Conservation (phyloP, 257 asterid species). For the Osmanthus fragrans region DNA sequence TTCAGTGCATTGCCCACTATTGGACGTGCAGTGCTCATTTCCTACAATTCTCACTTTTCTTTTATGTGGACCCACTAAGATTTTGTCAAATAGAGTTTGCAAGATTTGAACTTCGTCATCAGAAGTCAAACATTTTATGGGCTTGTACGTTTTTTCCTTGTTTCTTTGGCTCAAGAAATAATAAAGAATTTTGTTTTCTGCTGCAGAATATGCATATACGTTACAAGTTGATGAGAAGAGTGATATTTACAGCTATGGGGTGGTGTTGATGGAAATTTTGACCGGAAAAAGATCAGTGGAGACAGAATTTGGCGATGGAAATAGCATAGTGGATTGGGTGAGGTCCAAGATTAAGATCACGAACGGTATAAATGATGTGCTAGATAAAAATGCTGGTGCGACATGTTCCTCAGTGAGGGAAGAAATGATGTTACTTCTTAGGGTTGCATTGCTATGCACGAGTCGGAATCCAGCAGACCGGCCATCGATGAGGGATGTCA, state of each 20-base stretch:
- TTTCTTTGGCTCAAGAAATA: background rate
- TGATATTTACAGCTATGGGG: conserved; percentile 61
- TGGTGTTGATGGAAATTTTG: conserved; percentile 55
- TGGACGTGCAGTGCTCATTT: conserved; percentile 45
- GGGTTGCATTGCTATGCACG: conserved; percentile 54
- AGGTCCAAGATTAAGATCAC: conserved; percentile 44
- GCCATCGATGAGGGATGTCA: conserved; percentile 59
- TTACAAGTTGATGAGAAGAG: conserved; percentile 60
- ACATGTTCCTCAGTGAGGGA: conserved; percentile 52
- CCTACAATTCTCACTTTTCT: conserved; percentile 38
- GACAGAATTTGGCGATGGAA: conserved; percentile 57
- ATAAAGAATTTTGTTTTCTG: background rate
- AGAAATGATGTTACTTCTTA: conserved; percentile 55
- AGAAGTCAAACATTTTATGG: background rate
- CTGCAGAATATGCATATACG: conserved; percentile 59
- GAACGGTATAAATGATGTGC: conserved; percentile 42
- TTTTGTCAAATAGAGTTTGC: conserved; percentile 24
- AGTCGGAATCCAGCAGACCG: conserved; percentile 51
- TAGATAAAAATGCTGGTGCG: conserved; percentile 72
- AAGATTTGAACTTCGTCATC: background rate
- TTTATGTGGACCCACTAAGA: conserved; percentile 55
- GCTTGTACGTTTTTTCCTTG: background rate
- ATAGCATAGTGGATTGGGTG: conserved; percentile 47
- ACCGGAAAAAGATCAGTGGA: conserved; percentile 56
- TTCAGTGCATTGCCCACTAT: conserved; percentile 36